Conservation (phyloP, 1,284 basidiomycete species). For the Kwoniella shivajii region DNA sequence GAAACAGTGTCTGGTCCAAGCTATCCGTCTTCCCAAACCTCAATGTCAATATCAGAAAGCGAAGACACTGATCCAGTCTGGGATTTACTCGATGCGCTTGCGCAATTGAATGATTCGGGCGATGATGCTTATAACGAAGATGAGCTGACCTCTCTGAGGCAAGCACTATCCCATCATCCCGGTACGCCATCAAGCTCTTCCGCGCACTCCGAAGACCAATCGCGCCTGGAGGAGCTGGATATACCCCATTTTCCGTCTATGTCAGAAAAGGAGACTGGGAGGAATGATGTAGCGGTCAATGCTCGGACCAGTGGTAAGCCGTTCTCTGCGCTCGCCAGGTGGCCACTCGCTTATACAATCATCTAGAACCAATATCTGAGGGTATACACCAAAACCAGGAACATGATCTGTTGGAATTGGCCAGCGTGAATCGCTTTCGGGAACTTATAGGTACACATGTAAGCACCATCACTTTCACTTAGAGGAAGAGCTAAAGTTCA, state of each 20-base stretch:
- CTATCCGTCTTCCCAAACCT: no score
- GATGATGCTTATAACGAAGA: neutral
- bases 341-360: neutral
- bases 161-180: constrained; percentile 9
- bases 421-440: constrained; percentile 12
- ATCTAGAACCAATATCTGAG: constrained; percentile 15
- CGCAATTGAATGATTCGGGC: neutral
- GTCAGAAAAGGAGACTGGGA: neutral
- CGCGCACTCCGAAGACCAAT: neutral
- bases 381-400: constrained; percentile 5
- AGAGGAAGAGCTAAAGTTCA: neutral
- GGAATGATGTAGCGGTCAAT: neutral
- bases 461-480: neutral
- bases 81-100: constrained; percentile 20
- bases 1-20: no score
- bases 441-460: constrained; percentile 18
- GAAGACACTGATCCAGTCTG: constrained; percentile 13
- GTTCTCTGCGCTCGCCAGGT: no score
- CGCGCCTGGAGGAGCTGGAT: constrained; percentile 1
- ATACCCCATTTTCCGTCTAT: constrained; percentile 26
- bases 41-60: neutral
- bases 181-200: neutral
- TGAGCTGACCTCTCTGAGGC: constrained; percentile 4
- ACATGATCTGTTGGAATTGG: constrained; percentile 7
- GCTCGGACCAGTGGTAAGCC: constrained; percentile 23